phyloP scores from a whole-genome alignment of 2,329 filamentous ascomycete species.

The Colletotrichum tabaci region DNA sequence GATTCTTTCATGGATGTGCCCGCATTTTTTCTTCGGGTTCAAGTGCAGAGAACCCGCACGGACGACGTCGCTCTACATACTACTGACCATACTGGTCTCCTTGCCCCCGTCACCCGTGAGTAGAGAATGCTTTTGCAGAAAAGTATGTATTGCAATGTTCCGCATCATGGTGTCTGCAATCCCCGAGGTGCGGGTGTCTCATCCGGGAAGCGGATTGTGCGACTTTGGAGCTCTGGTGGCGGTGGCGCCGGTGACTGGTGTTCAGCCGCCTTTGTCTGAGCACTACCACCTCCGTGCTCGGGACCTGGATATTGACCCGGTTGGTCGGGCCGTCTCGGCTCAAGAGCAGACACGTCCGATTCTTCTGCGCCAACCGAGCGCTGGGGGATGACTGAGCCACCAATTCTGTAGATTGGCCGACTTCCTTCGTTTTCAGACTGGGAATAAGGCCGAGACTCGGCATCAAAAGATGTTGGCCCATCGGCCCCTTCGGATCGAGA shows the following conservation, averaged over 20 bases:
- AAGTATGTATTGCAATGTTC: not conserved
- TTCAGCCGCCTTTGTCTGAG: constrained; percentile 32
- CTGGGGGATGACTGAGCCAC: constrained; percentile 55
- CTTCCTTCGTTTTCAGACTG: constrained; percentile 20
- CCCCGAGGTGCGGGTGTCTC: constrained; percentile 46
- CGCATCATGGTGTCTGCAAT: constrained; percentile 25
- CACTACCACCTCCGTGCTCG: constrained; percentile 1
- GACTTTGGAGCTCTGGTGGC: constrained; percentile 44
- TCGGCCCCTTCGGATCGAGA: constrained; percentile 29
- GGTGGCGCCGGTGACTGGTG: constrained; percentile 48
- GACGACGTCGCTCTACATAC: not conserved
- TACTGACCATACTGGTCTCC: not conserved
- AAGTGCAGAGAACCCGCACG: not conserved
- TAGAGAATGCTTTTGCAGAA: constrained; percentile 12
- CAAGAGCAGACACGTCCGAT: constrained; percentile 7
- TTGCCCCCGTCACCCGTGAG: not conserved
- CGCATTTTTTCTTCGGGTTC: not conserved
- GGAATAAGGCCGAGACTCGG: constrained; percentile 23
- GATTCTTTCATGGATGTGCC: not conserved
- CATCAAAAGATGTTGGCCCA: constrained; percentile 4
- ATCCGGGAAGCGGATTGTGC: constrained; percentile 63
- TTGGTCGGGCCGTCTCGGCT: constrained; percentile 19
- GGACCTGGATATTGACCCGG: constrained; percentile 11
- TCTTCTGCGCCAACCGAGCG: not conserved
- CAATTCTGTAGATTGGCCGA: constrained; percentile 56